phyloP scores from a whole-genome alignment of 1,284 basidiomycete species.

The Naganishia sp. region DNA sequence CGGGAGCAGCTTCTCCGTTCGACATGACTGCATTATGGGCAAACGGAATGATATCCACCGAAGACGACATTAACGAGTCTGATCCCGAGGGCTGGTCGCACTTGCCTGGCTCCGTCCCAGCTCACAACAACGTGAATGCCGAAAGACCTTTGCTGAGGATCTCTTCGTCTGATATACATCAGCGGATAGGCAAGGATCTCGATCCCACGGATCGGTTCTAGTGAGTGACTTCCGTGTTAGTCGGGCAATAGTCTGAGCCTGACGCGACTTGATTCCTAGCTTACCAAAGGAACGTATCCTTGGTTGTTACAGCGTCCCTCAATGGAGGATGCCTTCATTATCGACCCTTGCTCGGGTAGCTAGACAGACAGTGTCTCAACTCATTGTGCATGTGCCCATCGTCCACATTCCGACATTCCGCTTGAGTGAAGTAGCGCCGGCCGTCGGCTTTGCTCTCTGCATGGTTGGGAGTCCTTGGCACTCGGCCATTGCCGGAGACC shows the following conservation, averaged over 20 bases:
- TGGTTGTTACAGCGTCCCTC: conserved; percentile 55
- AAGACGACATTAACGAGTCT: conserved; percentile 41
- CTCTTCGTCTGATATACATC: conserved; percentile 32
- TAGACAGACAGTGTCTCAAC: conserved; percentile 50
- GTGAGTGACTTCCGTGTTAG: conserved; percentile 34
- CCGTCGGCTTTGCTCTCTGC: conserved; percentile 56
- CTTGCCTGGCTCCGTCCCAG: conserved; percentile 26
- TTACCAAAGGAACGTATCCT: conserved; percentile 53
- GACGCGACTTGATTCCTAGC: conserved; percentile 34
- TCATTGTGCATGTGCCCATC: conserved; percentile 55
- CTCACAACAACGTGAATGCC: conserved; percentile 45
- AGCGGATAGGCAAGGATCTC: conserved; percentile 37
- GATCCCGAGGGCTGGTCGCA: conserved; percentile 31
- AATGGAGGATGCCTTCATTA: conserved; percentile 55
- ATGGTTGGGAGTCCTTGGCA: conserved; percentile 48
- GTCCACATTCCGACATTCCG: conserved; percentile 56
- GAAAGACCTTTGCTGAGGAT: conserved; percentile 51
- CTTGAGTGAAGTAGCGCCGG: conserved; percentile 51
- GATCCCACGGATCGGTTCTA: conserved; percentile 41
- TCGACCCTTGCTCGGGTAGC: conserved; percentile 53
- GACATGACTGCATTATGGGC: conserved; percentile 35
- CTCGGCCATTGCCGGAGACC: conserved; percentile 27
- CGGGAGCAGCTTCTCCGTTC: conserved; percentile 28
- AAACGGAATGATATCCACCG: conserved; percentile 45
- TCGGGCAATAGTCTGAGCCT: background rate